Evolutionary conservation across 1,284 basidiomycete genomes (phyloP).

Genomic region (Microbotryum intermedium): DNA sequence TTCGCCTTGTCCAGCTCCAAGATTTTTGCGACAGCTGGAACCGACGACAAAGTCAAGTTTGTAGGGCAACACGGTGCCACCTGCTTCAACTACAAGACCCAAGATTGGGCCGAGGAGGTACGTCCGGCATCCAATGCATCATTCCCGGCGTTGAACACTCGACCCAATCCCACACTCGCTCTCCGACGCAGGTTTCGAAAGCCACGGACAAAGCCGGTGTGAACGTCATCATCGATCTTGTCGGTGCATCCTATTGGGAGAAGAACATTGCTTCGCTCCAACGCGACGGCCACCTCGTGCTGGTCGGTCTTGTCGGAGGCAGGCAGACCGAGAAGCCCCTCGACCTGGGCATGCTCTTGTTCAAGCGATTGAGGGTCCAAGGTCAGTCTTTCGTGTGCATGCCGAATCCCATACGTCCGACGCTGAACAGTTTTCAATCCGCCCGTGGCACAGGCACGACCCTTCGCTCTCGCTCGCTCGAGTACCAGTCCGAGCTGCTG

Average conservation of each 20-base stretch:
- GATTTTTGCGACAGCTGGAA: slow-evolving; percentile 60
- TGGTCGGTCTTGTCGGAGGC: slow-evolving; percentile 46
- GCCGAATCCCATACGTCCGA: not conserved
- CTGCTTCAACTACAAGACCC: slow-evolving; percentile 52
- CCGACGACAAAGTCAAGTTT: slow-evolving; percentile 72
- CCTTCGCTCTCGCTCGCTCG: slow-evolving; percentile 63
- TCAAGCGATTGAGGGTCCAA: slow-evolving; percentile 80
- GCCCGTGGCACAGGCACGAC: slow-evolving; percentile 52
- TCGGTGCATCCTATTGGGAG: slow-evolving; percentile 72
- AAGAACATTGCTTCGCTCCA: slow-evolving; percentile 66
- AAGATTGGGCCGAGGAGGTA: slow-evolving; percentile 63
- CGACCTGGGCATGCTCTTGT: slow-evolving; percentile 61
- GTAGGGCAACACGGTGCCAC: slow-evolving; percentile 43
- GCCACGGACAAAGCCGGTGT: slow-evolving; percentile 60
- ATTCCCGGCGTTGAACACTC: not conserved
- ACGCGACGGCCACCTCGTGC: slow-evolving; percentile 45
- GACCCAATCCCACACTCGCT: no score
- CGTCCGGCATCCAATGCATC: not conserved
- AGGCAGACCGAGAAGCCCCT: slow-evolving; percentile 51
- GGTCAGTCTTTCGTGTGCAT: slow-evolving; percentile 36
- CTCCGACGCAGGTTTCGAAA: slow-evolving; percentile 41
- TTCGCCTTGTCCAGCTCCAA: not conserved
- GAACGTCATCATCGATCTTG: slow-evolving; percentile 76
- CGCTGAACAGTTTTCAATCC: not conserved
- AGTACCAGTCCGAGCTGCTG: slow-evolving; percentile 74